phyloP scores from a whole-genome alignment of 805 yeast genomes.

The Metschnikowia borealis region DNA sequence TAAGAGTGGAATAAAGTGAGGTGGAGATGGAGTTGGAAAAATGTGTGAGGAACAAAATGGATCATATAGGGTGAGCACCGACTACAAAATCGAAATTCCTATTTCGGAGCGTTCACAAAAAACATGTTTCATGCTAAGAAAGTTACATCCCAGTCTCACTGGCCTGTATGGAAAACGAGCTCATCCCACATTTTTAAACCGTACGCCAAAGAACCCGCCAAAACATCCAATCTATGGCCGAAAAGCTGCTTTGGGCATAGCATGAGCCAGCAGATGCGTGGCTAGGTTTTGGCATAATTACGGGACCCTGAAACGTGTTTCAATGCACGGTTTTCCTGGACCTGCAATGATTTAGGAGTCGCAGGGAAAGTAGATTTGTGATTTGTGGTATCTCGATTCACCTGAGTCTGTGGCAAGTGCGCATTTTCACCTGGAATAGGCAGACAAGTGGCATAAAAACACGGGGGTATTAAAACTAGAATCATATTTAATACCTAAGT shows the following conservation, averaged over 20 bases:
- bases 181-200: no score
- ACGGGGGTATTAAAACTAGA: no score
- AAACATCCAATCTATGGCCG: not conserved
- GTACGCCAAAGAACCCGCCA: not conserved
- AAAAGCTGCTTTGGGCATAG: not conserved
- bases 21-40: not conserved
- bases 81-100: not conserved
- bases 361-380: no score
- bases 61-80: not conserved
- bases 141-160: not conserved
- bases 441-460: no score
- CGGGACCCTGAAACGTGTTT: not conserved
- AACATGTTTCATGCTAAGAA: not conserved
- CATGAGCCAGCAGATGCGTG: not conserved
- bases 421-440: no score
- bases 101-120: not conserved
- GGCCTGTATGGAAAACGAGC: no score
- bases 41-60: no score
- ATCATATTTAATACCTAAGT: no score
- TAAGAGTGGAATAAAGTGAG: not conserved
- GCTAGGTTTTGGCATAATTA: not conserved
- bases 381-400: no score
- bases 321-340: not conserved
- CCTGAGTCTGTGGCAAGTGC: no score
- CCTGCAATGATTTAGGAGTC: no score